Evolutionary conservation across 2,329 filamentous ascomycete genomes (phyloP).

Genomic region (Ilyonectria robusta): DNA sequence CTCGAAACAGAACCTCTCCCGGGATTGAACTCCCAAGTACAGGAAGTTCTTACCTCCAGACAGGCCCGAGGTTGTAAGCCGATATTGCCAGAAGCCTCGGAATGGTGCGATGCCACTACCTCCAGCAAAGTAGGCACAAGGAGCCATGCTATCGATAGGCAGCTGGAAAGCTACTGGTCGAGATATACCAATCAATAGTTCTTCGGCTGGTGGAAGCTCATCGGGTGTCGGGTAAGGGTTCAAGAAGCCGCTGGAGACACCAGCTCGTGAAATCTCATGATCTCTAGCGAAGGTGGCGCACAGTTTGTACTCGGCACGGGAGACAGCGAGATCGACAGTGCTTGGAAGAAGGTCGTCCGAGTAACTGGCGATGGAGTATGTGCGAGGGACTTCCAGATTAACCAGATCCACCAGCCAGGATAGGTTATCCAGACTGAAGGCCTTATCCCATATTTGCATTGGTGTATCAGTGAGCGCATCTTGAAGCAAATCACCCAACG

Average conservation of each 20-base stretch:
- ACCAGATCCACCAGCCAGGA: conserved; percentile 64
- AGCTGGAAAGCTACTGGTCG: conserved; percentile 66
- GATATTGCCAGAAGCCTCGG: conserved; percentile 67
- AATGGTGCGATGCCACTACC: conserved; percentile 69
- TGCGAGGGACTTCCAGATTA: conserved; percentile 64
- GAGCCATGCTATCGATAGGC: conserved; percentile 63
- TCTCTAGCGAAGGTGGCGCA: conserved; percentile 58
- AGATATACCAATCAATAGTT: conserved; percentile 66
- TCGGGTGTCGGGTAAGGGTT: conserved; percentile 58
- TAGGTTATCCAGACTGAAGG: conserved; percentile 61
- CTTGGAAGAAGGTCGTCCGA: conserved; percentile 65
- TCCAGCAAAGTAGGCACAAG: conserved; percentile 67
- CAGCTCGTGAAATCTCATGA: conserved; percentile 54
- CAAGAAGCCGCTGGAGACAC: conserved; percentile 68
- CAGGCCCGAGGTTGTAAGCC: conserved; percentile 50
- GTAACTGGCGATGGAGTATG: conserved; percentile 67
- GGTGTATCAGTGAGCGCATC: conserved; percentile 63
- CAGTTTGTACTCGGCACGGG: conserved; percentile 65
- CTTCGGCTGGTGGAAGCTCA: conserved; percentile 59
- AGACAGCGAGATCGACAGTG: conserved; percentile 66
- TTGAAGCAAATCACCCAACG: conserved; percentile 65
- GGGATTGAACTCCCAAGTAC: conserved; percentile 66
- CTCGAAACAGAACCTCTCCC: conserved; percentile 58
- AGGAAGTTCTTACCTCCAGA: conserved; percentile 62
- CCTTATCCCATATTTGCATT: conserved; percentile 64